Evolutionary conservation across 768 basidiomycete genomes (phyloP).

Genomic region (Flagelloscypha sp.): DNA sequence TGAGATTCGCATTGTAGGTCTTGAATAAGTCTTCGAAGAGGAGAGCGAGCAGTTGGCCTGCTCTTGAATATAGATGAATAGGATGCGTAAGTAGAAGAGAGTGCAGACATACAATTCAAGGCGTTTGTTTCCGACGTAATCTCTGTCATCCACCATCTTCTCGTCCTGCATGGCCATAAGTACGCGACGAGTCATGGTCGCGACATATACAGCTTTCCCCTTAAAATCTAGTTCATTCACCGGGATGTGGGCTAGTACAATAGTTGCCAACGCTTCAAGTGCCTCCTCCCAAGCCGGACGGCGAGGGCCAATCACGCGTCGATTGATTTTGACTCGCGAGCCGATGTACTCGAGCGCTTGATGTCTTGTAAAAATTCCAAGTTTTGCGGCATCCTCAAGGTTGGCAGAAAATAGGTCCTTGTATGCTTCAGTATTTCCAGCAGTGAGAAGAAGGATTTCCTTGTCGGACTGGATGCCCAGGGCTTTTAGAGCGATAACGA

Average conservation of each 20-base stretch:
- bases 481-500: slow-evolving; percentile 93
- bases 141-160: slow-evolving; percentile 95
- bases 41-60: slow-evolving; percentile 90
- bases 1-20: slow-evolving; percentile 94
- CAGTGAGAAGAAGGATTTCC: slow-evolving; percentile 90
- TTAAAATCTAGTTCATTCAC: slow-evolving; percentile 84
- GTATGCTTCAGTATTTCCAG: slow-evolving; percentile 86
- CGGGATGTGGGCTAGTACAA: slow-evolving; percentile 93
- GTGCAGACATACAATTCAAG: slow-evolving; percentile 86
- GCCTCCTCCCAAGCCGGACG: slow-evolving; percentile 92
- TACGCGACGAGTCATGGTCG: slow-evolving; percentile 94
- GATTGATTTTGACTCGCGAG: slow-evolving; percentile 81
- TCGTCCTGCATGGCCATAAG: slow-evolving; percentile 95
- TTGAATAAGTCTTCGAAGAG: slow-evolving; percentile 99
- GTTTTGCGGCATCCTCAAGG: slow-evolving; percentile 88
- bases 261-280: slow-evolving; percentile 91
- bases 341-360: slow-evolving; percentile 97
- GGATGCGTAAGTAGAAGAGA: slow-evolving; percentile 5
- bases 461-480: slow-evolving; percentile 96
- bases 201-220: slow-evolving; percentile 93
- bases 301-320: slow-evolving; percentile 70
- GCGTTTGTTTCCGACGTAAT: slow-evolving; percentile 99
- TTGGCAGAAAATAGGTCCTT: slow-evolving; percentile 82
- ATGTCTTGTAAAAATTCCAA: slow-evolving; percentile 84
- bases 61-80: slow-evolving; percentile 38